Percentiles rank a stretch among this genome's conserved stretches.
These are phyloP conservation scores for Venturiaceae sp. DNA, from an alignment of 2,329 filamentous ascomycete genomes.

Conservation along the genomic window DNA sequence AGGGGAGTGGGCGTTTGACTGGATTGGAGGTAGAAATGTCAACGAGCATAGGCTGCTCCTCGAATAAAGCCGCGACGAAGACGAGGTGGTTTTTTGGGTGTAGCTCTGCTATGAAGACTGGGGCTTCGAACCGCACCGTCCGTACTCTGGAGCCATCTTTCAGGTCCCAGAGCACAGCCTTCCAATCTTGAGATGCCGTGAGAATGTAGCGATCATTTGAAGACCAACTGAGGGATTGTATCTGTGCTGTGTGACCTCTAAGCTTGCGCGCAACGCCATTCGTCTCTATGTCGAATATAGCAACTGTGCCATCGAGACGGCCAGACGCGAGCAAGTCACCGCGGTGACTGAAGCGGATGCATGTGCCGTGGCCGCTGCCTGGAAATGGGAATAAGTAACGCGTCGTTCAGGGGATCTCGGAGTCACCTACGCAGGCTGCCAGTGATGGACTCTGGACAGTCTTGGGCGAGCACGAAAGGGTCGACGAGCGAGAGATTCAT, in stretches of 20 bases:
- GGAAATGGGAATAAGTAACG: constrained; percentile 8
- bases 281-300: constrained; percentile 95
- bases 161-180: constrained; percentile 91
- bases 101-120: constrained; percentile 91
- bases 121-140: constrained; percentile 83
- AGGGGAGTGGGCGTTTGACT: constrained; percentile 68
- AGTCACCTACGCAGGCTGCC: constrained; percentile 62
- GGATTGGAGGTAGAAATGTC: constrained; percentile 63
- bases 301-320: constrained; percentile 85
- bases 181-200: constrained; percentile 92
- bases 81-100: constrained; percentile 80
- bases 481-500: constrained; percentile 68
- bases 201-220: constrained; percentile 82
- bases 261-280: constrained; percentile 94
- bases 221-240: constrained; percentile 84
- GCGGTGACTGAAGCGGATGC: constrained; percentile 79
- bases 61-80: constrained; percentile 87
- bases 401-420: neutral
- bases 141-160: constrained; percentile 62
- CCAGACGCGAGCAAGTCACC: constrained; percentile 94
- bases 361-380: constrained; percentile 55
- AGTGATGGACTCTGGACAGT: constrained; percentile 85
- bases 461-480: constrained; percentile 62
- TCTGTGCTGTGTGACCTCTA: constrained; percentile 83
- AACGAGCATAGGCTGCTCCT: constrained; percentile 83